Base-by-base conservation (phyloP, 2,329 filamentous ascomycete species). In the Emergomyces pasteurianus region DNA sequence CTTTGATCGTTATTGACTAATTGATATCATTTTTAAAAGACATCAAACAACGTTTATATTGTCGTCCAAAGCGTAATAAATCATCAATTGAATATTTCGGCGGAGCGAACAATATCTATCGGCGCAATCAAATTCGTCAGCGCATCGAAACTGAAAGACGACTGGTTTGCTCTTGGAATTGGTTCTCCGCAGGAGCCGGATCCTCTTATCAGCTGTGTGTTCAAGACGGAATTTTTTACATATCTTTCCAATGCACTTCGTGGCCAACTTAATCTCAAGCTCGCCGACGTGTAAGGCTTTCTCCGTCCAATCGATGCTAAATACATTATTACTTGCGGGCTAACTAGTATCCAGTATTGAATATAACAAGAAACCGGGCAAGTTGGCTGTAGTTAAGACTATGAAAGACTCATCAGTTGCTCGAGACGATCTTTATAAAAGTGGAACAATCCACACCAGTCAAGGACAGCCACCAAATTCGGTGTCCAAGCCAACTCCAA, bases 171-270 rank as follows among this genome's bases (percentile, higher is more conserved):
- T 1, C 80, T 99, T 42, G 90, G 92, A 2, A 82, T 95, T 52
- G 90, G 89, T n/a, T 92, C 92, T 38, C 86, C 87, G 9, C 90
- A 95, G 71, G 92, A 97, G 72, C 82, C 94, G 0, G 94, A 99
- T 73, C 91, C 94, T n/a, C 80, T 99, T 26, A 75, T 99, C 69
- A 95, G 87, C 76, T 99, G 94, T 71, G 79, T 96, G 23, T 86
- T 99, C 74, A 99, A 99, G 79, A 99, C 94, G 0, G 94, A 99
- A 71, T 86, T 99, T 75, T 95, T 97, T 71, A 95, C 92, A 0
- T 92, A 96, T 65, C 86, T 99, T 77, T 85, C 87, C 71, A 86
- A 84, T 58, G 85, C 86, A 58, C 88, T 95, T 75, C 86, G 88
- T 2, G 90, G 88, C 9, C 86, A 89, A 10, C 83, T 95, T 71